Evolutionary conservation across 805 yeast genomes (phyloP).

Genomic region (Pichia pseudocactophila): DNA sequence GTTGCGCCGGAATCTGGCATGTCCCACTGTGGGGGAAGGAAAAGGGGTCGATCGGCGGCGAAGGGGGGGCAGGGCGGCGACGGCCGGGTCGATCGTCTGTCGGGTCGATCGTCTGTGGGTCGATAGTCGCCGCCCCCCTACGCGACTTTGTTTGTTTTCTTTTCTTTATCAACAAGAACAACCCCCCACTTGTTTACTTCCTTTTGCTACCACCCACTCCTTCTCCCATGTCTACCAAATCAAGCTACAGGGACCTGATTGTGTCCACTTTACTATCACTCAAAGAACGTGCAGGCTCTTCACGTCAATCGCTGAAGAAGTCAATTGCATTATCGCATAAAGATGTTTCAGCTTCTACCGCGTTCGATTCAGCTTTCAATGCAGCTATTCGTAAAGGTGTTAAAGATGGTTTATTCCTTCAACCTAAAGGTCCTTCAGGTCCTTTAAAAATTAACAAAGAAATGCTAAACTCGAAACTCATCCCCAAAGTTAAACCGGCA

Average conservation of each 20-base stretch:
- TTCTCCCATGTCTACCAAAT: background rate
- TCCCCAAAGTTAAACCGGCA: constrained; percentile 18
- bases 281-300: constrained; percentile 74
- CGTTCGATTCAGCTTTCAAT: constrained; percentile 71
- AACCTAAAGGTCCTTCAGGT: constrained; percentile 88
- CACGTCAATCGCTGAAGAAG: constrained; percentile 85
- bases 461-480: no score
- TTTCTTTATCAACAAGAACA: no score
- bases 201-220: no score
- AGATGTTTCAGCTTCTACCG: constrained; percentile 48
- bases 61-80: no score
- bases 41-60: no score
- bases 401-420: constrained; percentile 61
- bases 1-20: no score
- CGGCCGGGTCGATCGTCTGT: no score
- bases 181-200: no score
- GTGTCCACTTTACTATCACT: constrained; percentile 59
- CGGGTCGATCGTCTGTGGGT: no score
- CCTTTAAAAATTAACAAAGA: constrained; percentile 57
- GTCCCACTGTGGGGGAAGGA: no score
- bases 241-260: constrained; percentile 41
- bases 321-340: constrained; percentile 46
- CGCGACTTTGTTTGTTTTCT: background rate
- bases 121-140: no score
- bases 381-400: constrained; percentile 76